Base-by-base conservation (phyloP, 169 alveolate genomes). In the Cystoisospora suis region DNA sequence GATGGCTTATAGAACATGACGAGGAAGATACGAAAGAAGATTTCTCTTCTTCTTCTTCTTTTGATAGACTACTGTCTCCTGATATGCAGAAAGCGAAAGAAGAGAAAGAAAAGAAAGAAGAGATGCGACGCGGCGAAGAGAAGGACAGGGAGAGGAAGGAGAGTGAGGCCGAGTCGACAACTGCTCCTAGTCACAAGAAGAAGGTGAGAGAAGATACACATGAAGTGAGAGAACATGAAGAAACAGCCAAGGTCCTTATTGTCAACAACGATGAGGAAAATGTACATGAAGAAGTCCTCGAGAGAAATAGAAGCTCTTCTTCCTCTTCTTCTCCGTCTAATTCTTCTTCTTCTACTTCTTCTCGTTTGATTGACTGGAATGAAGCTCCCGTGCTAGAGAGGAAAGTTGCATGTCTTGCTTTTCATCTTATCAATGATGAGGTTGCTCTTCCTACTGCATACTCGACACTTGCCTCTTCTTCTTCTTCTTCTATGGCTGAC, bases 371-470 rank as follows among this genome's bases (percentile, higher is more conserved):
- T 38, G 83, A 40, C 56, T 72, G 56, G 32, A 27, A n/a, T 3
- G n/a, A 32, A 4, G 56, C 56, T 20, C 83, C 83, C 27, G 83
- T 72, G 23, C 56, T 72, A 6, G 56, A 72, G 32, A 72, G 88
- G 12, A 81, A 81, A 49, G 88, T 81, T 12, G 88, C 88, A 36
- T 81, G 88, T 49, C 59, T 81, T 12, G 88, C 59, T 17, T 81
- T 81, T 53, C 88, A 53, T 53, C 59, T 81, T 23, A 72, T 81
- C 40, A 81, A 53, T 44, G 88, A 81, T 75, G 38, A 7, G 4
- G 88, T 44, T 36, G 58, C 65, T 32, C 17, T 56, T 49, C 23
- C 87, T 29, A 20, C 87, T 45, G 7, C 61, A 1, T n/a, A 59
- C 46, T 34, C 83, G 9, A 27, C 53, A 15, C 20, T 53, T 9